A percentile compares a stretch with the other conserved stretches of the same genome.
Evolutionary conservation across 2,329 filamentous ascomycete species (phyloP).

Genomic region (Diaporthe sp.): DNA sequence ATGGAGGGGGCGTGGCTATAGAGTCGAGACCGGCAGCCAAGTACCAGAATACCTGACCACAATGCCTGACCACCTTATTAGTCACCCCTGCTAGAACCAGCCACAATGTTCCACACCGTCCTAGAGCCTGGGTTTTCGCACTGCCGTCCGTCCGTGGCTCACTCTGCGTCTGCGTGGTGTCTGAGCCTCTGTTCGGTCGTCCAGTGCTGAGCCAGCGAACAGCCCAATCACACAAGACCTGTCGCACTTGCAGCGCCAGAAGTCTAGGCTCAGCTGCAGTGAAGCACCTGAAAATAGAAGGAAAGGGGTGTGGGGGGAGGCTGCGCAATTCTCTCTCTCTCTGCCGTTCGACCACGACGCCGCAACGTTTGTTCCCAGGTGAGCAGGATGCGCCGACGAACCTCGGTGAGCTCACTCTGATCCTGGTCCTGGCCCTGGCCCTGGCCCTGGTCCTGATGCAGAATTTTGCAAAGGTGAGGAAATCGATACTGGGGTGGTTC

Average conservation of each 20-base stretch:
- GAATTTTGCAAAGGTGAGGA: slow-evolving; percentile 25
- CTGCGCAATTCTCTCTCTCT: slow-evolving; percentile 17
- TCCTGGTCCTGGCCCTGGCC: background rate
- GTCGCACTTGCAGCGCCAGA: background rate
- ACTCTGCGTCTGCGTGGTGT: slow-evolving; percentile 5
- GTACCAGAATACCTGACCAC: background rate
- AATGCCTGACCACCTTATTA: slow-evolving; percentile 30
- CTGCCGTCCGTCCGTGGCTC: slow-evolving; percentile 14
- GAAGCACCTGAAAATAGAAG: slow-evolving; percentile 31
- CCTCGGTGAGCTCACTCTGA: slow-evolving; percentile 26
- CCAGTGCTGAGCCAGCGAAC: slow-evolving; percentile 8
- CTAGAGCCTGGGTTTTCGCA: slow-evolving; percentile 10
- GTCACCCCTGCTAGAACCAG: slow-evolving; percentile 36
- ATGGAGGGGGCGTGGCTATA: slow-evolving; percentile 40
- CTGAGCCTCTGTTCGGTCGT: background rate
- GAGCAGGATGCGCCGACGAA: background rate
- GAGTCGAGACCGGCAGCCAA: slow-evolving; percentile 29
- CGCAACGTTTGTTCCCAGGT: background rate
- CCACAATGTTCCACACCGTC: slow-evolving; percentile 34
- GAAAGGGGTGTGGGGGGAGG: slow-evolving; percentile 24
- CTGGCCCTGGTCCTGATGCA: slow-evolving; percentile 20
- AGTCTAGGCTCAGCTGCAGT: slow-evolving; percentile 31
- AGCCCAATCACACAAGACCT: slow-evolving; percentile 26
- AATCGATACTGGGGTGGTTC: background rate
- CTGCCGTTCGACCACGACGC: background rate